These are phyloP conservation scores for Aspergillus phoenicis DNA, from an alignment of 2,329 filamentous ascomycete species.

Conservation along the genomic window DNA sequence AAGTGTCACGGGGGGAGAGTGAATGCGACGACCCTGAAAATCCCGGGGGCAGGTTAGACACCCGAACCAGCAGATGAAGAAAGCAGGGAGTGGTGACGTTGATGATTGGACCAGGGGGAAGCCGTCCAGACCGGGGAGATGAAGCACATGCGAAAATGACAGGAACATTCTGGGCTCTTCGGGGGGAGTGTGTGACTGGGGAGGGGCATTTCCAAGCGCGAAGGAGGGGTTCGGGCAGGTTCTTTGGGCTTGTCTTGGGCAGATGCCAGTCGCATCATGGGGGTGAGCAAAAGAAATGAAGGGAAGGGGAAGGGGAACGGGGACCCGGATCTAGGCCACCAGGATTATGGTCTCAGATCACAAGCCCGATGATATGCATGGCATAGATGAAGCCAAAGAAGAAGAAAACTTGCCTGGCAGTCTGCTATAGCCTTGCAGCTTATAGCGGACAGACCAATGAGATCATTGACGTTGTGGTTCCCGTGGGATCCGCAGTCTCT, in stretches of 20 bases:
- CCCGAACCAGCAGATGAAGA: conserved; percentile 14
- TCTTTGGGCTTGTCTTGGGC: conserved; percentile 8
- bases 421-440: not conserved
- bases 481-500: conserved; percentile 17
- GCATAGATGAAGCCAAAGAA: conserved; percentile 3
- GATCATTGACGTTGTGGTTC: conserved; percentile 15
- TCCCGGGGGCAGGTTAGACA: conserved; percentile 18
- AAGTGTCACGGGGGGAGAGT: conserved; percentile 13
- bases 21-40: conserved; percentile 17
- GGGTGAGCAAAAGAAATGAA: no score
- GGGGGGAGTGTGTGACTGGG: not conserved
- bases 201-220: not conserved
- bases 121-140: not conserved
- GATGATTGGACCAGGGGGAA: conserved; percentile 21
- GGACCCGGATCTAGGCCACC: not conserved
- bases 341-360: conserved; percentile 3
- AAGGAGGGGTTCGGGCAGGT: conserved; percentile 8
- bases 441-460: conserved; percentile 1
- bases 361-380: conserved; percentile 1
- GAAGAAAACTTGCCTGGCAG: conserved; percentile 10
- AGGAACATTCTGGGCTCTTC: conserved; percentile 25
- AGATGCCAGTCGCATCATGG: not conserved
- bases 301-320: not conserved
- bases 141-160: conserved; percentile 13
- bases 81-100: conserved; percentile 16